A percentile compares a stretch with the other conserved stretches of the same genome.
phyloP scores from a whole-genome alignment of 768 basidiomycete species.

The Thelephora ganbajun region DNA sequence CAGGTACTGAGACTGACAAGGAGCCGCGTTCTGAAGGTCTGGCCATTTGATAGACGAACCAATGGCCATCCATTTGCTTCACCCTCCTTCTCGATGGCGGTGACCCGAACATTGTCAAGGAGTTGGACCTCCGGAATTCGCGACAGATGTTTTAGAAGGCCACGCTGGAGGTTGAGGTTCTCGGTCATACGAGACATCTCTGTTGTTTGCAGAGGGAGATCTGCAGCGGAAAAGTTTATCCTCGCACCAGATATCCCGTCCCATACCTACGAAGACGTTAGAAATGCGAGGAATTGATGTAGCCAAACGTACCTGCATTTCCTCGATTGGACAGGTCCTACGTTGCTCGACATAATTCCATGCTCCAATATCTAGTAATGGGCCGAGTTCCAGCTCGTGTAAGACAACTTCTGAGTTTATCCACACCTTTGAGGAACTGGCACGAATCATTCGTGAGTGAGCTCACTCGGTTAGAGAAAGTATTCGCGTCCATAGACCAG shows the following conservation, averaged over 20 bases:
- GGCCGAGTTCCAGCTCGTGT: slow-evolving; percentile 4
- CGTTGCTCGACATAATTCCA: slow-evolving; percentile 63
- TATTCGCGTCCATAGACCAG: slow-evolving; percentile 44
- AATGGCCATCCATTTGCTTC: slow-evolving; percentile 62
- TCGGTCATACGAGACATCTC: slow-evolving; percentile 82
- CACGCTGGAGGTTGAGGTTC: slow-evolving; percentile 86
- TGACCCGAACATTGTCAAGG: slow-evolving; percentile 62
- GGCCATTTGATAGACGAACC: slow-evolving; percentile 58
- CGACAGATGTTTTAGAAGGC: slow-evolving; percentile 53
- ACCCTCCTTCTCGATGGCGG: slow-evolving; percentile 43
- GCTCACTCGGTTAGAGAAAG: slow-evolving; percentile 75
- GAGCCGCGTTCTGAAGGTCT: slow-evolving; percentile 53
- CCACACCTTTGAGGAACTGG: slow-evolving; percentile 48
- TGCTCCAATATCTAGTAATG: slow-evolving; percentile 54
- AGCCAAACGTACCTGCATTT: slow-evolving; percentile 60
- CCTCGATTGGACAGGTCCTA: slow-evolving; percentile 61
- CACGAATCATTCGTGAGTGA: slow-evolving; percentile 71
- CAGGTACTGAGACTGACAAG: slow-evolving; percentile 34
- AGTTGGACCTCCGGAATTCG: slow-evolving; percentile 40
- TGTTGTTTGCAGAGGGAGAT: slow-evolving; percentile 20
- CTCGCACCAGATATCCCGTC: slow-evolving; percentile 78
- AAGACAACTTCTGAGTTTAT: background rate
- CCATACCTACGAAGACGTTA: slow-evolving; percentile 51
- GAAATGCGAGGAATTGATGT: slow-evolving; percentile 2
- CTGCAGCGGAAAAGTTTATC: slow-evolving; percentile 52